Evolutionary conservation across 2,329 filamentous ascomycete species (phyloP).

Genomic region (Colletotrichum chlorophyti): DNA sequence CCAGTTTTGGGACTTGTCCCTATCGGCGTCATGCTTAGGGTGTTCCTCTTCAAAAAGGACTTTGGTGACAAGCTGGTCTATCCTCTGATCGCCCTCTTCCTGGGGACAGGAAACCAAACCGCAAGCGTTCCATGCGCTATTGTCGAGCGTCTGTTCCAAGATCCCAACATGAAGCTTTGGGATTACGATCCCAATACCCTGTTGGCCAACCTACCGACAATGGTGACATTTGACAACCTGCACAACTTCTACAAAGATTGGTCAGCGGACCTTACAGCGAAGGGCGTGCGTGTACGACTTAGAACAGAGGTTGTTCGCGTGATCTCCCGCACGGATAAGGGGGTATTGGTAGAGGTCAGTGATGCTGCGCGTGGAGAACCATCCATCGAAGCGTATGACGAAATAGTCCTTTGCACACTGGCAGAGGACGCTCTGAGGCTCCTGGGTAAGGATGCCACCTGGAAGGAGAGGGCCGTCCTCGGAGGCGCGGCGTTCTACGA

Average conservation of each 20-base stretch:
- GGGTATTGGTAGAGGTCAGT: constrained; percentile 61
- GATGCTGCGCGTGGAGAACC: constrained; percentile 57
- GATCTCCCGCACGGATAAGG: constrained; percentile 55
- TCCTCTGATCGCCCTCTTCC: constrained; percentile 75
- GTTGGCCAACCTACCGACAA: constrained; percentile 65
- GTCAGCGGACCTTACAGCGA: constrained; percentile 58
- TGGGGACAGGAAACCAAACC: constrained; percentile 80
- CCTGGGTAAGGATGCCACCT: constrained; percentile 61
- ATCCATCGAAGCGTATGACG: constrained; percentile 64
- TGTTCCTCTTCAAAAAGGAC: constrained; percentile 74
- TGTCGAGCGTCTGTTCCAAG: constrained; percentile 65
- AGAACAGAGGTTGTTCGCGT: constrained; percentile 62
- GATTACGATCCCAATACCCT: constrained; percentile 62
- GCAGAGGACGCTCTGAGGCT: constrained; percentile 70
- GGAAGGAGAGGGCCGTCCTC: constrained; percentile 70
- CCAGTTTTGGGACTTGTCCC: constrained; percentile 65
- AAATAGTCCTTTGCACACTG: constrained; percentile 69
- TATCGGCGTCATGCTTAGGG: constrained; percentile 68
- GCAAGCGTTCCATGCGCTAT: constrained; percentile 75
- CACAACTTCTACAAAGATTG: constrained; percentile 68
- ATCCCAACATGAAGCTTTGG: constrained; percentile 66
- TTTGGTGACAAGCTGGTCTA: constrained; percentile 74
- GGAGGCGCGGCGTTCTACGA: constrained; percentile 73
- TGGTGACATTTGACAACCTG: constrained; percentile 72
- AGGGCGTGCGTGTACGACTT: constrained; percentile 63